Percentiles rank a stretch among this genome's conserved stretches.
Evolutionary conservation across 192 early-diverging fungal genomes (phyloP).

Genomic region (Fimicolochytrium jonesii): DNA sequence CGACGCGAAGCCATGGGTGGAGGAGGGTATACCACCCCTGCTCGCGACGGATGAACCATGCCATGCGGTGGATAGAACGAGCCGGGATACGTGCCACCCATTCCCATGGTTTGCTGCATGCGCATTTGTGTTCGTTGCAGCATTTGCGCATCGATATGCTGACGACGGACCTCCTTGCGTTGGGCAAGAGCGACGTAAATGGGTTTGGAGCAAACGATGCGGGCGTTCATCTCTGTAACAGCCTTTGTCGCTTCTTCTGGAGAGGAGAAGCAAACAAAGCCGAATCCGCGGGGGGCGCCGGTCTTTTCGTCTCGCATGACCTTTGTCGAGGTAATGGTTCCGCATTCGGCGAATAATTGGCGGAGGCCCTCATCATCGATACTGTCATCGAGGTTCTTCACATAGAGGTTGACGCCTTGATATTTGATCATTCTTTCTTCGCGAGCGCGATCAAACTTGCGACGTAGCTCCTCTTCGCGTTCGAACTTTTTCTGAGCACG

Average conservation of each 20-base stretch:
- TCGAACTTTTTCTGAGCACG: conserved; percentile 97
- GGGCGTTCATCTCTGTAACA: conserved; percentile 95
- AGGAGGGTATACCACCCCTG: too few species aligned
- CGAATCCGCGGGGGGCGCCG: conserved; percentile 78
- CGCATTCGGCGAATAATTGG: conserved; percentile 90
- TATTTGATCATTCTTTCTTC: conserved; percentile 93
- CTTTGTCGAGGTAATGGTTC: conserved; percentile 90
- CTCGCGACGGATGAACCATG: too few species aligned
- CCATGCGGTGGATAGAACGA: too few species aligned
- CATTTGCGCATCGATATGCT: conserved; percentile 93
- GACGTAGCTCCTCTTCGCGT: conserved; percentile 89
- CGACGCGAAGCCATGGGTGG: too few species aligned
- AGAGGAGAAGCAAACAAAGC: conserved; percentile 96
- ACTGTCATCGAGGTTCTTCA: conserved; percentile 95
- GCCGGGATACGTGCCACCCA: conserved; percentile 48
- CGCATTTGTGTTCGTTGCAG: conserved; percentile 73
- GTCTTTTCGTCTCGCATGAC: conserved; percentile 91
- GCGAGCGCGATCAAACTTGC: conserved; percentile 87
- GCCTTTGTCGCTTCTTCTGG: conserved; percentile 97
- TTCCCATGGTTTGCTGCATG: conserved; percentile 59
- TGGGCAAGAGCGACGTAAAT: conserved; percentile 96
- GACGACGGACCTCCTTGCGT: conserved; percentile 90
- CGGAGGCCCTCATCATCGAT: conserved; percentile 93
- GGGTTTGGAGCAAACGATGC: conserved; percentile 86
- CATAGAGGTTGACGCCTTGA: conserved; percentile 95